Evolutionary conservation across 768 basidiomycete genomes (phyloP).

Genomic region (Mycena rebaudengoi): DNA sequence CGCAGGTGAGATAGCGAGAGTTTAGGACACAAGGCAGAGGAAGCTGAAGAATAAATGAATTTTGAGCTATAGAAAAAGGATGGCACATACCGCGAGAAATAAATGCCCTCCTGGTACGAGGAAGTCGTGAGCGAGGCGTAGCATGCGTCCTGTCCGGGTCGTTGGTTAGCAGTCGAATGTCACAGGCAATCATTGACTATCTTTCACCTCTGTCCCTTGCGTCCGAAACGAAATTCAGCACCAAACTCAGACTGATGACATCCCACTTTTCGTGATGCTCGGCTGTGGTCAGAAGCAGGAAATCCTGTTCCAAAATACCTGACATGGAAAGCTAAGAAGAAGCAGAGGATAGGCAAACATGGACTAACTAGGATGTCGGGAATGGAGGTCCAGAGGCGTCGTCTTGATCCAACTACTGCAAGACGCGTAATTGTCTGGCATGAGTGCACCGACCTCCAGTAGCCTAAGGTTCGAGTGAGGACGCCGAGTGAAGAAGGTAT

Average conservation of each 20-base stretch:
- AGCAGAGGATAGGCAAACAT: neutral
- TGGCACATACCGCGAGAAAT: slow-evolving; percentile 71
- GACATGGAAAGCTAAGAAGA: neutral
- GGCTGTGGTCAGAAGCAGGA: slow-evolving; percentile 66
- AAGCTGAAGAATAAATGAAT: slow-evolving; percentile 57
- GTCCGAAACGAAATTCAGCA: slow-evolving; percentile 88
- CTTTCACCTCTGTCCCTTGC: slow-evolving; percentile 74
- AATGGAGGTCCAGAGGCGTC: slow-evolving; percentile 84
- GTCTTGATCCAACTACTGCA: slow-evolving; percentile 77
- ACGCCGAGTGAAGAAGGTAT: neutral
- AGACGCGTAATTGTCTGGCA: slow-evolving; percentile 79
- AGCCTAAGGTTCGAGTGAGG: slow-evolving; percentile 55
- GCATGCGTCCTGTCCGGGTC: slow-evolving; percentile 85
- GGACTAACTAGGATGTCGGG: slow-evolving; percentile 68
- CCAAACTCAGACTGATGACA: slow-evolving; percentile 84
- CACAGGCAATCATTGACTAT: neutral
- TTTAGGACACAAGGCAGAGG: slow-evolving; percentile 87
- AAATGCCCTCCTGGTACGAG: slow-evolving; percentile 63
- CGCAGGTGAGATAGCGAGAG: slow-evolving; percentile 80
- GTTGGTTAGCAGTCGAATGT: slow-evolving; percentile 36
- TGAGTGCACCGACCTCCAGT: slow-evolving; percentile 89
- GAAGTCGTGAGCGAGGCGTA: slow-evolving; percentile 65
- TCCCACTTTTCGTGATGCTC: slow-evolving; percentile 73
- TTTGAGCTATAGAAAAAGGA: neutral
- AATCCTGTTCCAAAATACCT: slow-evolving; percentile 86